Base-by-base conservation (phyloP, 2,329 filamentous ascomycete genomes). In the Penicillium sp. region DNA sequence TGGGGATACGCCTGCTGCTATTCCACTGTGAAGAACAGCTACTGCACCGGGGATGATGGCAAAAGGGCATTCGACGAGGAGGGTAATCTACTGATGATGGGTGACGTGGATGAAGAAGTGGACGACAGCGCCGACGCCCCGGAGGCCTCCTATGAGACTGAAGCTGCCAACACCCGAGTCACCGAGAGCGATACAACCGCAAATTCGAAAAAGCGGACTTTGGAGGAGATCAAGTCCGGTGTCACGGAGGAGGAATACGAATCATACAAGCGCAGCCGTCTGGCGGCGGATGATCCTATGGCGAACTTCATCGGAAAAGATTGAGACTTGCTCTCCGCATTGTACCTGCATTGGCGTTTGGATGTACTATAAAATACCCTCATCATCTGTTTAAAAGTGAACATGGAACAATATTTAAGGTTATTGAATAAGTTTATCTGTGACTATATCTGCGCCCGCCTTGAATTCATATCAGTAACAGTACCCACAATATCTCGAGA, bases 1-100 rank as follows among this genome's bases (percentile, higher is more conserved):
- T 99, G 94, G 94, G 94, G 94, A 1, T 99, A 96, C 74, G 84
- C 90, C 21, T 99, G 94, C 74, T 99, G 94, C 78, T 92, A 95
- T 71, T 96, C 92, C 0, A 88, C 86, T 21, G 85, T 96, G 59
- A 97, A 96, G 77, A 97, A 99, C 75, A 96, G 92, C 67, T 99
- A 97, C 69, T 99, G 94, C 73, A 97, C 93, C 0, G 94, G 94
- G 24, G 91, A 94, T 57, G 90, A 90, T 55, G 94, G 94, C 34
- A 95, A 86, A 72, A 78, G 77, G 57, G 92, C 91, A 1, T 92
- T 90, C 74, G 87, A 92, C 64, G 88, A 90, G 53, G 86, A 90
- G 0, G 87, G 94, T 61, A 78, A 79, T 31, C 77, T 86, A 71
- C 72, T 82, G 50, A 76, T 76, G 34, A 65, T 85, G n/a, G 56